phyloP scores from a whole-genome alignment of 1,284 basidiomycete genomes.

The Ceratobasidium sp. region DNA sequence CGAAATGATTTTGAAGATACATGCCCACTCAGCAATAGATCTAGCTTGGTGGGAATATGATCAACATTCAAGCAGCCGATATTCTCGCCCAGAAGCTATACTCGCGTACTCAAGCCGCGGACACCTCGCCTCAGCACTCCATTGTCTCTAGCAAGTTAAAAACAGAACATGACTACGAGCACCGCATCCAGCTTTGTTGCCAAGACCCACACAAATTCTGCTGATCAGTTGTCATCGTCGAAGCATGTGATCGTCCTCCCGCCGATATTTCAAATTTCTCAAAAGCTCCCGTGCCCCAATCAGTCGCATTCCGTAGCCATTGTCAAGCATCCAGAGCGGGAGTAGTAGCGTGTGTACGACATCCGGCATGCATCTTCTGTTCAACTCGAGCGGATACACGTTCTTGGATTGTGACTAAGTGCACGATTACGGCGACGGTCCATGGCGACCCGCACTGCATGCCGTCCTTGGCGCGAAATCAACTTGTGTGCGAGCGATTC shows the following conservation, averaged over 20 bases:
- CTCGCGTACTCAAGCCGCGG: no score
- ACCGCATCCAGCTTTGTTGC: no score
- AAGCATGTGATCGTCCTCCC: neutral
- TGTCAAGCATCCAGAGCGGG: neutral
- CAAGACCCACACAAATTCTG: no score
- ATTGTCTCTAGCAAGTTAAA: no score
- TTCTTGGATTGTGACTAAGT: neutral
- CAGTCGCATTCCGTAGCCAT: neutral
- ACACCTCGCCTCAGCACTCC: no score
- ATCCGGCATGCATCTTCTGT: neutral
- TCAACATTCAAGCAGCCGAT: no score
- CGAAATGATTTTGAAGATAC: no score
- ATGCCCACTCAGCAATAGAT: no score
- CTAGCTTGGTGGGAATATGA: no score
- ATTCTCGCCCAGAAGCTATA: no score
- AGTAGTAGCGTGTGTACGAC: neutral
- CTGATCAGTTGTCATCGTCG: no score
- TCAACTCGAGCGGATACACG: neutral
- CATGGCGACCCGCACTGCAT: neutral
- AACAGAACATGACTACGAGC: no score
- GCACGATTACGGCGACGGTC: neutral
- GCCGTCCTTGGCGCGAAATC: neutral
- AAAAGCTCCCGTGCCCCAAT: neutral
- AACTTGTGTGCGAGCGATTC: neutral
- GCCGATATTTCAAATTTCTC: neutral